Evolutionary conservation across 2,329 filamentous ascomycete species (phyloP).

Genomic region (Colletotrichum sublineola): DNA sequence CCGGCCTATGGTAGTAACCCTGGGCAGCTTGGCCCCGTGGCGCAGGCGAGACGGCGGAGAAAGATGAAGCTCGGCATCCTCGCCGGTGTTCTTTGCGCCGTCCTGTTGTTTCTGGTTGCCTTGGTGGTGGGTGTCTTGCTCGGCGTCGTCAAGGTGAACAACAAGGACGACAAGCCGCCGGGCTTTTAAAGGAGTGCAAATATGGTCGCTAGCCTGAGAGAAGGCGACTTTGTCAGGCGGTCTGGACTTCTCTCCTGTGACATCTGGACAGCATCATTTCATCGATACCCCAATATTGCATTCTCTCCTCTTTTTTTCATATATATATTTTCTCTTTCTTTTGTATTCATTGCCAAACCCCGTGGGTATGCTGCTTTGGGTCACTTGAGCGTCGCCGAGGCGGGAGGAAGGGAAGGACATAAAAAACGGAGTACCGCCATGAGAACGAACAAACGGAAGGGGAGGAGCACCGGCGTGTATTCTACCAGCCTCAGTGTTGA

Average conservation of each 20-base stretch:
- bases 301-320: conserved; percentile 3
- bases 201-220: not conserved
- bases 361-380: not conserved
- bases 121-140: conserved; percentile 40
- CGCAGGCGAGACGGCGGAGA: conserved; percentile 36
- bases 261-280: conserved; percentile 8
- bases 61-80: conserved; percentile 38
- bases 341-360: conserved; percentile 4
- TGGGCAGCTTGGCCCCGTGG: conserved; percentile 36
- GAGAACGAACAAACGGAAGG: not conserved
- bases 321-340: not conserved
- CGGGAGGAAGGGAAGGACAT: not conserved
- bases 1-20: conserved; percentile 29
- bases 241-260: not conserved
- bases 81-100: conserved; percentile 29
- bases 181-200: not conserved
- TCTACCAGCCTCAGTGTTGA: not conserved
- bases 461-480: not conserved
- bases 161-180: conserved; percentile 23
- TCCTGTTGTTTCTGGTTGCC: conserved; percentile 40
- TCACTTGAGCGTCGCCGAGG: conserved; percentile 9
- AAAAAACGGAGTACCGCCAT: conserved; percentile 5
- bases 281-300: conserved; percentile 34
- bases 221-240: not conserved
- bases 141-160: conserved; percentile 35